phyloP scores from a whole-genome alignment of 768 basidiomycete genomes.

The Suillus hirtellus region DNA sequence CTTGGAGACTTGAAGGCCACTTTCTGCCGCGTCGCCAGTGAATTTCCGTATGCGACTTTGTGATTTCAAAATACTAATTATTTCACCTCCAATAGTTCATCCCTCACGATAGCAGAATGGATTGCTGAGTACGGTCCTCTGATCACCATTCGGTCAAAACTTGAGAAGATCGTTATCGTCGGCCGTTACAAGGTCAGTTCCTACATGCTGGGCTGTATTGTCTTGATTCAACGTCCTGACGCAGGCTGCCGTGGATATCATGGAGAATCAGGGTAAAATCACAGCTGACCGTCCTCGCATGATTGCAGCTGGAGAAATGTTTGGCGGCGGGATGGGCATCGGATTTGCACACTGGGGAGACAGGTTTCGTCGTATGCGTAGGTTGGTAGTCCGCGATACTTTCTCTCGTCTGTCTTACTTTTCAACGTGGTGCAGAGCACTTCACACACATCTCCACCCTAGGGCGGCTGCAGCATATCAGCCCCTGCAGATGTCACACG shows the following conservation, averaged over 20 bases:
- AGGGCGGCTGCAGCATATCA: not conserved
- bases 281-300: not conserved
- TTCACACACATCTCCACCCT: not conserved
- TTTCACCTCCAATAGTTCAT: not conserved
- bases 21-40: not conserved
- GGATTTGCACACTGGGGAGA: not conserved
- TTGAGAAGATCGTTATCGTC: not conserved
- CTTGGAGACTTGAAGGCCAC: not conserved
- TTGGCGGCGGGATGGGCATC: not conserved
- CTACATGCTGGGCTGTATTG: not conserved
- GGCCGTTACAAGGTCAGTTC: not conserved
- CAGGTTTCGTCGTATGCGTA: not conserved
- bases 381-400: not conserved
- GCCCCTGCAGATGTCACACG: not conserved
- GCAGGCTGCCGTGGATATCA: not conserved
- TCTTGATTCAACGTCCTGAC: not conserved
- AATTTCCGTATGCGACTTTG: not conserved
- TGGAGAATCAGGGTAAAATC: not conserved
- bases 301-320: constrained; percentile 1
- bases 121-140: not conserved
- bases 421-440: not conserved
- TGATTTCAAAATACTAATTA: not conserved
- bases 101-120: not conserved
- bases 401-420: not conserved
- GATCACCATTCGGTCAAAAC: not conserved